Base-by-base conservation (phyloP, 192 early-diverging fungal species). In the Backusella circina region DNA sequence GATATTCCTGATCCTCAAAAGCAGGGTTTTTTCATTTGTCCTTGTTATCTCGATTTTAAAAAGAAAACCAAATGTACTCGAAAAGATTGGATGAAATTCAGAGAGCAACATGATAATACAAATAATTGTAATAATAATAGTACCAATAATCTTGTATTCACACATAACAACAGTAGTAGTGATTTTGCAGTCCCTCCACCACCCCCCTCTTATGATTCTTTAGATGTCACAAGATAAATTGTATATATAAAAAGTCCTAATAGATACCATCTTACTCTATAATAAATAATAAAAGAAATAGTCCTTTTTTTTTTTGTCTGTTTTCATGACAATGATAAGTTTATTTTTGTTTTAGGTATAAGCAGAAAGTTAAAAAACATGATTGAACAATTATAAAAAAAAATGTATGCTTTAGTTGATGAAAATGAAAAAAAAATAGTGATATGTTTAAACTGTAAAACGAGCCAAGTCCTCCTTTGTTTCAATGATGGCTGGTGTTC, bases 401-500 rank as follows among this genome's bases (percentile, higher is more conserved):
- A 28, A 28, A 26, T 26, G 51, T 23, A 57, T 57, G n/a, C 23
- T 26, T 61, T 61, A 12, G 26, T 28, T 28, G 54, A 61, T 61
- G 54, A 12, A 61, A 12, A 26, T 26, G 12, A 61, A 28, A 13
- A 26, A 61, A 8, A 61, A 61, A 12, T 21, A 51, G 26, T 26
- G 23, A 10, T 3, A 13, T 28, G 23, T 28, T 70, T 70, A 70
- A 31, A 70, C 13, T 21, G 41, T 28, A 28, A 47, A 70, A 47
- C 41, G 75, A 26, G 73, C 64, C 30, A 86, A 38, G 54, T 86
- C 85, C 16, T 74, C 73, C 39, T 32, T 73, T 18, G 80, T 80
- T 8, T 86, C 81, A 69, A 89, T 79, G 23, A 82, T 26, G 37
- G 72, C 70, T 28, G 93, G 92, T 3, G 89, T 86, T n/a, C 77